Conservation (phyloP, 192 early-diverging fungal genomes). For the Entrophospora sp. region DNA sequence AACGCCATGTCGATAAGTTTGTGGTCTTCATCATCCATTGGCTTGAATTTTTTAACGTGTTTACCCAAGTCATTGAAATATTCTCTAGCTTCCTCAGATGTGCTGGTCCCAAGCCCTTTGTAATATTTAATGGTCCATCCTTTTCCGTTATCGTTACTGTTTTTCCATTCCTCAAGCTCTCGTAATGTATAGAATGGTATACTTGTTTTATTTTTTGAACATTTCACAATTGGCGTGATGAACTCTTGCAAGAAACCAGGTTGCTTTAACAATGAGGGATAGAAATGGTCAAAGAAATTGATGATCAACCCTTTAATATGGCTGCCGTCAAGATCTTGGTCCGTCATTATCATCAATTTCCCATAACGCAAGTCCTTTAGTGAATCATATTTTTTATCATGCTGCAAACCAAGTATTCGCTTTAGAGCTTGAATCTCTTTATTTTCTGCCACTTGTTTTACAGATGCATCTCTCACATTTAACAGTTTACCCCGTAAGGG, state of each 20-base stretch:
- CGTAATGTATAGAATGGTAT: slow-evolving; percentile 83
- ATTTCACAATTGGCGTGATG: slow-evolving; percentile 80
- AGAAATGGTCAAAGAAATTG: slow-evolving; percentile 93
- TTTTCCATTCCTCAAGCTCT: slow-evolving; percentile 83
- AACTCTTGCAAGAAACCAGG: slow-evolving; percentile 92
- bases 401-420: slow-evolving; percentile 88
- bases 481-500: slow-evolving; percentile 94
- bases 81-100: slow-evolving; percentile 72
- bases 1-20: slow-evolving; percentile 94
- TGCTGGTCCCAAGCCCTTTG: slow-evolving; percentile 92
- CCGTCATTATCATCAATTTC: slow-evolving; percentile 96
- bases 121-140: slow-evolving; percentile 92
- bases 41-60: slow-evolving; percentile 74
- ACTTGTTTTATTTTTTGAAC: slow-evolving; percentile 23
- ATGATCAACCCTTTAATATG: slow-evolving; percentile 97
- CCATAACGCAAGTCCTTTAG: slow-evolving; percentile 81
- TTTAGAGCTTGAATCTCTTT: slow-evolving; percentile 84
- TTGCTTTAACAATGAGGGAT: slow-evolving; percentile 81
- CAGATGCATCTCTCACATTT: slow-evolving; percentile 85
- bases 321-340: slow-evolving; percentile 93
- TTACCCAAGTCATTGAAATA: slow-evolving; percentile 76
- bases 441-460: slow-evolving; percentile 65
- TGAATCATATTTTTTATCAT: slow-evolving; percentile 67
- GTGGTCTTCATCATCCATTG: slow-evolving; percentile 50
- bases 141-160: slow-evolving; percentile 53